These are phyloP conservation scores for Colletotrichum acutatum DNA, from an alignment of 2,329 filamentous ascomycete genomes.

Conservation along the genomic window DNA sequence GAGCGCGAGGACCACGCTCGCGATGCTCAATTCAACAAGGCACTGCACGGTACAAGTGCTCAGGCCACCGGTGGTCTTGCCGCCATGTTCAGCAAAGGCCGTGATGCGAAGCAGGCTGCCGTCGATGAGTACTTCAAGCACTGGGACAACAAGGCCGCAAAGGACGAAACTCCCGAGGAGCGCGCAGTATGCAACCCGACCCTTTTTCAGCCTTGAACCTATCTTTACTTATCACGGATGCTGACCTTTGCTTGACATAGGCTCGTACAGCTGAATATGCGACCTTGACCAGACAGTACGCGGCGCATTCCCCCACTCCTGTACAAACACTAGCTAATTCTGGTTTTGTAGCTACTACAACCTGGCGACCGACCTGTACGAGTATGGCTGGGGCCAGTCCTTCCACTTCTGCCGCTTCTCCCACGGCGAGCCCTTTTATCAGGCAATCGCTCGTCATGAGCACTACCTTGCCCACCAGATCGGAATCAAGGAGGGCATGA, in stretches of 20 bases:
- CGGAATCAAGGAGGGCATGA: constrained; percentile 82
- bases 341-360: constrained; percentile 80
- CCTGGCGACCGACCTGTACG: constrained; percentile 89
- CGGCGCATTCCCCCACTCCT: not conserved
- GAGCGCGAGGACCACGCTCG: constrained; percentile 86
- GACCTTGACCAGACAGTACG: constrained; percentile 86
- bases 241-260: constrained; percentile 50
- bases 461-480: constrained; percentile 93
- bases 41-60: constrained; percentile 80
- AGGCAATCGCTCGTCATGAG: constrained; percentile 92
- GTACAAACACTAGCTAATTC: not conserved
- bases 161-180: constrained; percentile 77
- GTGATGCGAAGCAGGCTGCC: constrained; percentile 76
- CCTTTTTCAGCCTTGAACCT: constrained; percentile 15
- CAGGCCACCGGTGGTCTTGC: constrained; percentile 77
- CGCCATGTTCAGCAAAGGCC: constrained; percentile 85
- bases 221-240: not conserved
- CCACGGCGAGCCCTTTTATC: constrained; percentile 82
- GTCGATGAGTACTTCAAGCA: constrained; percentile 92
- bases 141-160: constrained; percentile 82
- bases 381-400: constrained; percentile 91
- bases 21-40: constrained; percentile 92
- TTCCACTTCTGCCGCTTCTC: constrained; percentile 98
- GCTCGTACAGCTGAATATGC: constrained; percentile 85
- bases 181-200: constrained; percentile 68